Base-by-base conservation (phyloP, 1,284 basidiomycete species). In the Cerrena zonata region DNA sequence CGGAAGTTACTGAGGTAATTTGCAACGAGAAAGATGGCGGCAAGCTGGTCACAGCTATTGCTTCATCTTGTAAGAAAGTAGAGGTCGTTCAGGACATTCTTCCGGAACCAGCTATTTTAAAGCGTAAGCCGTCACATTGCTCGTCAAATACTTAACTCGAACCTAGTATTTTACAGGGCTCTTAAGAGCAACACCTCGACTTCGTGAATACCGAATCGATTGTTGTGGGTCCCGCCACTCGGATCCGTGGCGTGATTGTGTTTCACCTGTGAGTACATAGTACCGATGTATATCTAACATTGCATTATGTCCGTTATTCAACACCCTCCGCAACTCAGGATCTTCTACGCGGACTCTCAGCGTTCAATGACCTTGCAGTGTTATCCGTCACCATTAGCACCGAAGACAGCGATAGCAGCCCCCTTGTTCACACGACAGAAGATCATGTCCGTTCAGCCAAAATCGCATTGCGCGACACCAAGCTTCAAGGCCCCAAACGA, bases 41-140 rank as follows among this genome's bases (percentile, higher is more conserved):
- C 18, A 58, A 61, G 48, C 50, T 67, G 2, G 50, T 67, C 4
- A 51, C 52, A 22, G 59, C 65, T 4, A 61, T 67, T 22, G 52
- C 40, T 11, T 58, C 27, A 58, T 46, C 56, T 4, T 62, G 63
- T 48, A 60, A 58, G 51, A 58, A 64, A 25, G 64, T 69, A 1
- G 57, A 65, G 37, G 58, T 51, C 13, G 22, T 67, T 26, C 54
- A 54, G 19, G 60, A 34, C 15, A 34, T 34, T 34, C 15, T 7
- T 7, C 30, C 30, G 7, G 7, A 34, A 15, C 7, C 7, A 7
- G 30, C 7, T 34, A 34, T 34, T 15, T 7, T 15, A 7, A 34
- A 34, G 15, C 30, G 30, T 34, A 7, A 34, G 30, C 15, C 30
- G n/a, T n/a, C n/a, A n/a, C n/a, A n/a, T n/a, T n/a, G n/a, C n/a